Evolutionary conservation across 805 yeast species (phyloP).

Genomic region (Isabelozyma pseudorhagii): DNA sequence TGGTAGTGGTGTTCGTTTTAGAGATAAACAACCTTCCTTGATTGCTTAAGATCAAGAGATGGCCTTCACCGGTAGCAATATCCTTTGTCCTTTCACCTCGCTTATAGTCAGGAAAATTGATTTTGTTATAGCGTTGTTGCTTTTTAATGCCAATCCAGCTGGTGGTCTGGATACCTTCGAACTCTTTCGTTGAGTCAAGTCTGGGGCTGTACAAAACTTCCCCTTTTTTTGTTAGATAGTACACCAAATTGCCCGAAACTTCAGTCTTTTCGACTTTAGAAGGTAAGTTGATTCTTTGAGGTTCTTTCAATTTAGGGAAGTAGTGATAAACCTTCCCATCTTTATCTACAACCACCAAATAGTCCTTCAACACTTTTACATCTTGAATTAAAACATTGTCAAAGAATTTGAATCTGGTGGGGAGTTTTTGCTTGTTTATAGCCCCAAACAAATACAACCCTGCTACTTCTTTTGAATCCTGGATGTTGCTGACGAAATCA

Average conservation of each 20-base stretch:
- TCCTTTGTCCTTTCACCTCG: slow-evolving; percentile 40
- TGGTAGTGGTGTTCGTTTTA: slow-evolving; percentile 51
- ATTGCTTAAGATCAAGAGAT: slow-evolving; percentile 60
- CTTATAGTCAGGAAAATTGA: slow-evolving; percentile 5
- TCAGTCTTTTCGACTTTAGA: slow-evolving; percentile 24
- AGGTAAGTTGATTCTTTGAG: slow-evolving; percentile 24
- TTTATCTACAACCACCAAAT: slow-evolving; percentile 57
- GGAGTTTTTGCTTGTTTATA: slow-evolving; percentile 40
- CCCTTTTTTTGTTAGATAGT: slow-evolving; percentile 40
- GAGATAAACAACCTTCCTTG: slow-evolving; percentile 61
- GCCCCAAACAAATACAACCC: slow-evolving; percentile 39
- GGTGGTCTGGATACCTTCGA: slow-evolving; percentile 11
- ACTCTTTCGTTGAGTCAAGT: slow-evolving; percentile 10
- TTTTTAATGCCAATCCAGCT: slow-evolving; percentile 20
- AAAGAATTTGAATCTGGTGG: slow-evolving; percentile 61
- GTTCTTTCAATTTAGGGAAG: slow-evolving; percentile 43
- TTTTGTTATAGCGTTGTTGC: slow-evolving; percentile 3
- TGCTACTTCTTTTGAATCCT: slow-evolving; percentile 19
- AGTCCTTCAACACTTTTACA: slow-evolving; percentile 47
- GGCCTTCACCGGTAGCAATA: slow-evolving; percentile 61
- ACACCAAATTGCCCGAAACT: slow-evolving; percentile 51
- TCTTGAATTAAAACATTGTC: slow-evolving; percentile 58
- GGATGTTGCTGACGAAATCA: slow-evolving; percentile 13
- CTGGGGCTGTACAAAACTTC: slow-evolving; percentile 30
- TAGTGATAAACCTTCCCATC: slow-evolving; percentile 76